Percentiles rank a stretch among this genome's conserved stretches.
Evolutionary conservation across 2,329 filamentous ascomycete genomes (phyloP).

Genomic region (Ophiocordyceps camponoti-floridani): DNA sequence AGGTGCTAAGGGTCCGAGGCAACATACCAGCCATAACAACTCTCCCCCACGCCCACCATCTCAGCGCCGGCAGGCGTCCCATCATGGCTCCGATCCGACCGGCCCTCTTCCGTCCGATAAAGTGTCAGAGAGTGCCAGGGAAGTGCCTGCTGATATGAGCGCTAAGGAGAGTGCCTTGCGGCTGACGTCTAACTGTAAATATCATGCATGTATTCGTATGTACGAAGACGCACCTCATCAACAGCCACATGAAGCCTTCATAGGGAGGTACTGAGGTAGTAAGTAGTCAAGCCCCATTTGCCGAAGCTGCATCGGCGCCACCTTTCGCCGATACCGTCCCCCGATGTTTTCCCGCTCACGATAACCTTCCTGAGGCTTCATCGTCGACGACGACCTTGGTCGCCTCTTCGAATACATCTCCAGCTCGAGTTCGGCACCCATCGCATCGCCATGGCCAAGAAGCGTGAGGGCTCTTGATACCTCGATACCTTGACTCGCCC

Average conservation of each 20-base stretch:
- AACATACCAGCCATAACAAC: background rate
- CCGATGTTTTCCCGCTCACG: constrained; percentile 1
- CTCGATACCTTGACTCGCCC: background rate
- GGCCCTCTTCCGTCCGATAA: background rate
- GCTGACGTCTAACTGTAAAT: too few species aligned
- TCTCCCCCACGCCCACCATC: background rate
- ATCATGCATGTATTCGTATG: too few species aligned
- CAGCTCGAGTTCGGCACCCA: constrained; percentile 1
- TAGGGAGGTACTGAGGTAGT: too few species aligned
- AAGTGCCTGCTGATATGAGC: too few species aligned
- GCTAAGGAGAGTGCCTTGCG: too few species aligned
- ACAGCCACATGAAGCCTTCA: too few species aligned
- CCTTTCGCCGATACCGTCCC: constrained; percentile 3
- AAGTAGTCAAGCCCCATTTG: too few species aligned
- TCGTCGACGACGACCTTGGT: background rate
- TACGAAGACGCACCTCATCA: too few species aligned
- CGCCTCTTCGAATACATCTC: background rate
- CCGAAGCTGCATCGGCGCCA: constrained; percentile 1
- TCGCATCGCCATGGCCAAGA: constrained; percentile 8
- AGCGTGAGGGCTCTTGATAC: constrained; percentile 4
- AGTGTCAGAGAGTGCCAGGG: too few species aligned
- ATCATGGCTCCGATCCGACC: background rate
- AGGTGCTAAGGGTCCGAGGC: background rate
- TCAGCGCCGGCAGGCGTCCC: background rate
- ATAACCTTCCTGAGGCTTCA: constrained; percentile 1